phyloP scores from a whole-genome alignment of 78 protist genomes.

The Creolimax fragrantissima region DNA sequence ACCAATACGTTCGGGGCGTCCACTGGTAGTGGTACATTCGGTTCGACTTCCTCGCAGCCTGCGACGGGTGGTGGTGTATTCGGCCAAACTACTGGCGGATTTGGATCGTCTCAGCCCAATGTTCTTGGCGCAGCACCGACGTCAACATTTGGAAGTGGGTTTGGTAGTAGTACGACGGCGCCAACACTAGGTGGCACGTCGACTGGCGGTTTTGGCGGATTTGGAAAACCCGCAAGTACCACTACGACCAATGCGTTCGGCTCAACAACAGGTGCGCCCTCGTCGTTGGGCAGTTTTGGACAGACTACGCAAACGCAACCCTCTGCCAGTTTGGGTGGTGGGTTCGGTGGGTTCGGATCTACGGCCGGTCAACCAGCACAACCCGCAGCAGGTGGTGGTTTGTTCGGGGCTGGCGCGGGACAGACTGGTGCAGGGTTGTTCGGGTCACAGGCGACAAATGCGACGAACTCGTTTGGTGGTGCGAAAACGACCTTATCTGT shows the following conservation, averaged over 20 bases:
- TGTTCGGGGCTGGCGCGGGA: not conserved
- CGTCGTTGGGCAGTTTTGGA: no score
- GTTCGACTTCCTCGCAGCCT: not conserved
- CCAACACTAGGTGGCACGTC: not conserved
- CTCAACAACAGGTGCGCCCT: no score
- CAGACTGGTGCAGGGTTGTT: not conserved
- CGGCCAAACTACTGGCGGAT: not conserved
- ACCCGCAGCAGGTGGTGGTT: not conserved
- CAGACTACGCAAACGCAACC: no score
- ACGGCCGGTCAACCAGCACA: no score
- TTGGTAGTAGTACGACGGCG: not conserved
- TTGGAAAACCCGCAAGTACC: not conserved
- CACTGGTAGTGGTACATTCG: not conserved
- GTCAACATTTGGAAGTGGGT: not conserved
- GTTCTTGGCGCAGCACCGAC: no score
- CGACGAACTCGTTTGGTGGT: not conserved
- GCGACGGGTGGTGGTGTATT: not conserved
- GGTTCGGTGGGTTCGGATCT: not conserved
- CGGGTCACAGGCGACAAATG: not conserved
- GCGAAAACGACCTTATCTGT: not conserved
- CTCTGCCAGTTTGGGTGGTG: not conserved
- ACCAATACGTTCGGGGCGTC: not conserved
- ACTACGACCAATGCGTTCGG: no score
- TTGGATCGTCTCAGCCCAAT: not conserved
- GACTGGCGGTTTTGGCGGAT: not conserved